A percentile compares a stretch with the other conserved stretches of the same genome.
Evolutionary conservation across 805 yeast species (phyloP).

Genomic region (Myxozyma lipomycoides): DNA sequence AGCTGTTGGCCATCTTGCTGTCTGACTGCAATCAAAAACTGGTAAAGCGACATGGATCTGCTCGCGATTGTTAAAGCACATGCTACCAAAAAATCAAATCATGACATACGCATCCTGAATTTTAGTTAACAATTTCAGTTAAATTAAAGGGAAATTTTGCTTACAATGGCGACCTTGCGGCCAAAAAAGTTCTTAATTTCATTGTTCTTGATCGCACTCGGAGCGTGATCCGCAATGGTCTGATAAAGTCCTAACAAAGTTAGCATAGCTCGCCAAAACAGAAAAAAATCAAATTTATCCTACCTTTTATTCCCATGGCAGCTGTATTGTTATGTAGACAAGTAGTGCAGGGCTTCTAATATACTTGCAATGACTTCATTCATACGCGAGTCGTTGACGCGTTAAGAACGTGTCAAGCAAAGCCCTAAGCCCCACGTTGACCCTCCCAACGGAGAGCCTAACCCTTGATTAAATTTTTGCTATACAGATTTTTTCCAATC

Average conservation of each 20-base stretch:
- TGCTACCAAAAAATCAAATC: neutral
- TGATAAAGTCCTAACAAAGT: conserved; percentile 65
- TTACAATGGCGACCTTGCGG: conserved; percentile 87
- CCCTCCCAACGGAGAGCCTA: neutral
- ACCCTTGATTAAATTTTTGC: neutral
- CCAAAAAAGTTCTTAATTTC: conserved; percentile 88
- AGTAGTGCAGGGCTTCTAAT: no score
- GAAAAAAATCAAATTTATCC: no score
- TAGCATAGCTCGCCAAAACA: neutral
- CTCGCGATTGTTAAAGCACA: neutral
- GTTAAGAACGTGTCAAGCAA: no score
- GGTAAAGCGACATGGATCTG: conserved; percentile 95
- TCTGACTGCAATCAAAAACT: conserved; percentile 91
- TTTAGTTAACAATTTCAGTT: neutral
- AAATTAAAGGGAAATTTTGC: conserved; percentile 1
- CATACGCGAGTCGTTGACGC: no score
- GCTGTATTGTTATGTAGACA: no score
- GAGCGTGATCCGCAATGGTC: conserved; percentile 84
- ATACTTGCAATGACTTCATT: no score
- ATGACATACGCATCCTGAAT: conserved; percentile 33
- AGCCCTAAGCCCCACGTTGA: no score
- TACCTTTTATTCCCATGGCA: conserved; percentile 57
- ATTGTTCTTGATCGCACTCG: conserved; percentile 66
- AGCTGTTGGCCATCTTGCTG: conserved; percentile 95
- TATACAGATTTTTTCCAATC: no score